phyloP scores from a whole-genome alignment of 2,329 filamentous ascomycete genomes.

The Colletotrichum magnum region DNA sequence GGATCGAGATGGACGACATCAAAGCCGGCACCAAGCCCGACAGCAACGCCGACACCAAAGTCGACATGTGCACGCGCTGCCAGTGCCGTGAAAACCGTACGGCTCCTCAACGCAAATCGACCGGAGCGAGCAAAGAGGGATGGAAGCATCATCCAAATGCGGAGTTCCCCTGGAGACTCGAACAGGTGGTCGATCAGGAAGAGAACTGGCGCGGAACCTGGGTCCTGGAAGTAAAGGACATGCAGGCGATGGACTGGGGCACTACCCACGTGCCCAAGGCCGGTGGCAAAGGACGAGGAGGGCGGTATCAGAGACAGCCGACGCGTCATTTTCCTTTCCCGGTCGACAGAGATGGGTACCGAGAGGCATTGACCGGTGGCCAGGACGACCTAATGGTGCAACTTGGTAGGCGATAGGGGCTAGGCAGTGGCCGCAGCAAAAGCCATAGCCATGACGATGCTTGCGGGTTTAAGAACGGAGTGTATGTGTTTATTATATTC shows the following conservation, averaged over 20 bases:
- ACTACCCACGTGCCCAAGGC: conserved; percentile 35
- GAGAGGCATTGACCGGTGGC: conserved; percentile 35
- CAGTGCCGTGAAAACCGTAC: not conserved
- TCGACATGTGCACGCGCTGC: conserved; percentile 1
- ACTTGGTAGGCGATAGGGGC: no score
- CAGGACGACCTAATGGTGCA: conserved; percentile 37
- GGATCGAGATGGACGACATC: not conserved
- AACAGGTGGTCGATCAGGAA: conserved; percentile 40
- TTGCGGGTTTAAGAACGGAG: no score
- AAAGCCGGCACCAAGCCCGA: conserved; percentile 2
- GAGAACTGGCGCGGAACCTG: conserved; percentile 45
- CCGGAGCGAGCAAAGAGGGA: conserved; percentile 1
- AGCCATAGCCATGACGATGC: no score
- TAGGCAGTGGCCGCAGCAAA: no score
- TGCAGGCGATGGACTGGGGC: conserved; percentile 41
- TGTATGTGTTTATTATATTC: no score
- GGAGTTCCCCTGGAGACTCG: conserved; percentile 41
- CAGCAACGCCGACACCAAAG: conserved; percentile 3
- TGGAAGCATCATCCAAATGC: conserved; percentile 17
- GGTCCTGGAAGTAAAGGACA: conserved; percentile 43
- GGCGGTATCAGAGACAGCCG: conserved; percentile 38
- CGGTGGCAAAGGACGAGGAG: not conserved
- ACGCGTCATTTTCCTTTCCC: conserved; percentile 42
- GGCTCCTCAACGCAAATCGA: not conserved
- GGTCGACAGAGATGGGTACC: conserved; percentile 6